Evolutionary conservation across 1,284 basidiomycete genomes (phyloP), one percentile per base, ranked within the genome.

Genomic region (Sporisorium graminicola): DNA sequence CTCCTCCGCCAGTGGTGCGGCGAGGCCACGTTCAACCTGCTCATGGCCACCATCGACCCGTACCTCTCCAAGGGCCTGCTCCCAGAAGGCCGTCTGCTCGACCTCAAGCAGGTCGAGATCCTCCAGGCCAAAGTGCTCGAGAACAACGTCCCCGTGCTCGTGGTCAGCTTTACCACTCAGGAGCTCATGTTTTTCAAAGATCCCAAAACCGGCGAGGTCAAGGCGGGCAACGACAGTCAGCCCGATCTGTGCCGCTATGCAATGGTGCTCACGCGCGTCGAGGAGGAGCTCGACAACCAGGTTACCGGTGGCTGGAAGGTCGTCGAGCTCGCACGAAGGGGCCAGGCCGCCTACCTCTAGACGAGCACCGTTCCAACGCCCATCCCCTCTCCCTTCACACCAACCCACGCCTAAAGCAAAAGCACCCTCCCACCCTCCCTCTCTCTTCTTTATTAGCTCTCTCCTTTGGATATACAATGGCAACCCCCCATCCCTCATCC

Each of bases 231-330:
- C 10, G 93, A 95, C 82, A 89, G 94, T 82, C 90, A 91, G 76
- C 95, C 98, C 31, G 94, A 98, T 86, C 92, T 95, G 82, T 97
- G 94, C 83, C 91, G 91, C 37, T 99, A 99, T 86, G 93, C 93
- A 22, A 93, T 94, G 58, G 95, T 95, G 3, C 87, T 99, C 69
- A 98, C 95, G 6, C 90, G 95, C 47, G 87, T 94, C 46, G 92
- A 94, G 85, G 67, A 80, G 35, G 79, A 82, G 62, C 60, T 84
- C 51, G 78, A 82, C 58, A 85, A 98, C 82, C 93, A 96, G 86
- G 88, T 98, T 57, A 99, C 97, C 0, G 94, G 94, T 54, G 97
- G 97, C 12, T 99, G 97, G 97, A 98, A 98, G 87, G 90, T 99
- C 60, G 90, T 98, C 44, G 95, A 78, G 20, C 22, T 75, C 12